Base-by-base conservation (phyloP, 1,284 basidiomycete species). In the Ustilago bromivora region DNA sequence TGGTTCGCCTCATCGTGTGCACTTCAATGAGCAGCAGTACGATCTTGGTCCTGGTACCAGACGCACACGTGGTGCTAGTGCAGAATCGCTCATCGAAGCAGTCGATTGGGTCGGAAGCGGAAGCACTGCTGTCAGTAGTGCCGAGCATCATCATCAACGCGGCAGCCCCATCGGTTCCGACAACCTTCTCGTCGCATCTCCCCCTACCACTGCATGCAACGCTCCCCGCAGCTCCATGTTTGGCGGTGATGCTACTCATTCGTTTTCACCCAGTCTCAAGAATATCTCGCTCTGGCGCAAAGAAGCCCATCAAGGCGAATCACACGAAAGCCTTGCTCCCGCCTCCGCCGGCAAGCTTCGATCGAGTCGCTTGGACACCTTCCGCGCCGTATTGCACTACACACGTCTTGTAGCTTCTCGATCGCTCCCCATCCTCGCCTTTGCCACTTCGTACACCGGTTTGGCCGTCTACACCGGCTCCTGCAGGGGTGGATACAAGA, bases 401-500 rank as follows among this genome's bases (percentile, higher is more conserved):
- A 58, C 74, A 6, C 78, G 79, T 52, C 74, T 82, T 6, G 71
- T 71, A 1, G 71, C 90, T 4, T 92, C 94, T 80, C 88, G 92
- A 40, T 83, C 85, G 4, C 87, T 94, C 9, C 89, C 94, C 4
- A 88, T 93, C 57, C 90, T 91, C 35, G 93, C 90, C 5, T 91
- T 92, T 68, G 89, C 88, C 40, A 89, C 92, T 79, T 74, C 91
- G 17, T 81, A 93, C 38, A 89, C 90, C 0, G 94, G 94, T 1
- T 88, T 93, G 31, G 90, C 92, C 11, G 88, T 92, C 8, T 96
- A 95, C 86, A 92, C 93, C 68, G 92, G 94, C 46, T 92, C 92
- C 46, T 95, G 94, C 87, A 90, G 94, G 19, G 40, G 51, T 31
- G 51, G 53, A 66, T 68, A 87, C 84, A 83, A 78, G 61, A 95